Evolutionary conservation across 176 grass and related monocot genomes (phyloP).

Genomic region (Areca catechu): DNA sequence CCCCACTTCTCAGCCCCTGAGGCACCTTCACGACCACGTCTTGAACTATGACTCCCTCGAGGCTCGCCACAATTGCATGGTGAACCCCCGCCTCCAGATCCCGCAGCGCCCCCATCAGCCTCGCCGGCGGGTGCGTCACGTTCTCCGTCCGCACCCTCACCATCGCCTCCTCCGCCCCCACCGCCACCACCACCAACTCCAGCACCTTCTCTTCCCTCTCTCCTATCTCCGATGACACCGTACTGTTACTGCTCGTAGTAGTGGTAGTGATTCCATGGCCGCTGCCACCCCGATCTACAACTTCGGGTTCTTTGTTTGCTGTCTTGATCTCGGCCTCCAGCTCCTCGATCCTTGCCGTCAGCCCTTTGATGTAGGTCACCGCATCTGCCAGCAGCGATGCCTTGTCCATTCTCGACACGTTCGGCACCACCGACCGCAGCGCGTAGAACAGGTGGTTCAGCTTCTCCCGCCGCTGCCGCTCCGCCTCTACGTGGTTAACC

Average conservation of each 20-base stretch:
- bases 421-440: slow-evolving; percentile 35
- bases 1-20: no score
- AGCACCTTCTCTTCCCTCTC: not conserved
- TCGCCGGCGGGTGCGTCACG: not conserved
- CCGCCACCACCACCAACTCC: slow-evolving; percentile 1
- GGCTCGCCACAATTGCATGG: not conserved
- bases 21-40: not conserved
- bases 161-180: not conserved
- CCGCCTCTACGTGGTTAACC: slow-evolving; percentile 40
- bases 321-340: slow-evolving; percentile 18
- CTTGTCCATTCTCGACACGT: no score
- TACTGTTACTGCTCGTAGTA: not conserved
- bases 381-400: slow-evolving; percentile 36
- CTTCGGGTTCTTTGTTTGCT: not conserved
- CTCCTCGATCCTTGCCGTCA: slow-evolving; percentile 8
- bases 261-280: no score
- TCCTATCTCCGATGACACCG: slow-evolving; percentile 6
- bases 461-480: slow-evolving; percentile 37
- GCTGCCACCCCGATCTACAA: no score
- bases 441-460: slow-evolving; percentile 42
- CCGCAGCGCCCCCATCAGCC: slow-evolving; percentile 1
- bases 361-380: slow-evolving; percentile 30
- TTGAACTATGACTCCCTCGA: slow-evolving; percentile 4
- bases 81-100: not conserved
- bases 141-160: not conserved